These are phyloP conservation scores for Entoloma clypeatum DNA, from an alignment of 1,284 basidiomycete genomes.

Conservation along the genomic window DNA sequence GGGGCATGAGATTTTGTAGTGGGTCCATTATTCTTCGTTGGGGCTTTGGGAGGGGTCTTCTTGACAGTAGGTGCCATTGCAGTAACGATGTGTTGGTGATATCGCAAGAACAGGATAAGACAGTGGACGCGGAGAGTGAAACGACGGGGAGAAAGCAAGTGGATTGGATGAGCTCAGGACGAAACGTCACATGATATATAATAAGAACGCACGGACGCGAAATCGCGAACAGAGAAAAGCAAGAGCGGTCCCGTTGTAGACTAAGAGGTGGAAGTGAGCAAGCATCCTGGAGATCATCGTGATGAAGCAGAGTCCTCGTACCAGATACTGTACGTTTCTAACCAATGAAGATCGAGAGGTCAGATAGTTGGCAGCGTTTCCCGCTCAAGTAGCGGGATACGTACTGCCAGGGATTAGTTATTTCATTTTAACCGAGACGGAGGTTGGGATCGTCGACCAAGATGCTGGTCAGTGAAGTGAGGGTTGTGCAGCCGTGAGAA, in stretches of 20 bases:
- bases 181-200: slow-evolving; percentile 34
- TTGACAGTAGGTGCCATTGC: slow-evolving; percentile 32
- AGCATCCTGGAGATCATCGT: too few relatives aligned
- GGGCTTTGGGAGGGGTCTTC: slow-evolving; percentile 34
- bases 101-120: slow-evolving; percentile 18
- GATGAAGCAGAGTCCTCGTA: too few relatives aligned
- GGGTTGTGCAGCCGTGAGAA: too few relatives aligned
- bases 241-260: slow-evolving; percentile 7
- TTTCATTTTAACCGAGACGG: too few relatives aligned
- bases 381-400: too few relatives aligned
- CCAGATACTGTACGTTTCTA: too few relatives aligned
- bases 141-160: slow-evolving; percentile 27
- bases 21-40: slow-evolving; percentile 30
- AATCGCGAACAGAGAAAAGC: slow-evolving; percentile 9
- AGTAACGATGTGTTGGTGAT: slow-evolving; percentile 11
- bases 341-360: too few relatives aligned
- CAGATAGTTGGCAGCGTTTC: too few relatives aligned
- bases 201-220: slow-evolving; percentile 34
- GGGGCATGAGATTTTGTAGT: slow-evolving; percentile 34
- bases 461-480: too few relatives aligned
- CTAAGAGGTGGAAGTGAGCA: slow-evolving; percentile 5
- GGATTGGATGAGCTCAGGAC: slow-evolving; percentile 25
- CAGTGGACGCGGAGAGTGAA: slow-evolving; percentile 15
- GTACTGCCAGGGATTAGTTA: too few relatives aligned
- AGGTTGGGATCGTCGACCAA: too few relatives aligned